A percentile compares a stretch with the other conserved stretches of the same genome.
phyloP scores from a whole-genome alignment of 1,284 basidiomycete genomes.

The Ceratobasidium sp. region DNA sequence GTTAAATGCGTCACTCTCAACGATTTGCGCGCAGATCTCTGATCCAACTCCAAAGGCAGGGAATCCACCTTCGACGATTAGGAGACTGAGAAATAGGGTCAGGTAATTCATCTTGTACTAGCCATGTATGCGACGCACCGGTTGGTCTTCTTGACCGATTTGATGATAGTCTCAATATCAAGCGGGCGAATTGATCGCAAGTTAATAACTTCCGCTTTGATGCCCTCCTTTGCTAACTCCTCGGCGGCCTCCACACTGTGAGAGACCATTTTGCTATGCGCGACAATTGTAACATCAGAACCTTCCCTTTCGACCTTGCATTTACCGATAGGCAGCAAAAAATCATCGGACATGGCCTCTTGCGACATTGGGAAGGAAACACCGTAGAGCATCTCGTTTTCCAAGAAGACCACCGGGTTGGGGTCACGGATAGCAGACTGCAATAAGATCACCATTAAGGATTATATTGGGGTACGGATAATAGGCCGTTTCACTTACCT shows the following conservation, averaged over 20 bases:
- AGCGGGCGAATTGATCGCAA: slow-evolving; percentile 92
- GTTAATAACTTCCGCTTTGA: slow-evolving; percentile 99
- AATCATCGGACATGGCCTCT: slow-evolving; percentile 95
- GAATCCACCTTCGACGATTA: slow-evolving; percentile 98
- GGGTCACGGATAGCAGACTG: slow-evolving; percentile 96
- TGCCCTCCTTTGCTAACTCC: slow-evolving; percentile 89
- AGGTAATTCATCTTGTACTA: slow-evolving; percentile 1
- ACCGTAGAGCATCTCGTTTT: slow-evolving; percentile 99
- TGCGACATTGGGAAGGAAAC: slow-evolving; percentile 93
- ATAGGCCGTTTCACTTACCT: slow-evolving; percentile 58
- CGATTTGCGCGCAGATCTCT: slow-evolving; percentile 95
- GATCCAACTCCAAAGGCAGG: slow-evolving; percentile 97
- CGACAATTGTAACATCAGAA: slow-evolving; percentile 92
- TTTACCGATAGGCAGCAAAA: slow-evolving; percentile 95
- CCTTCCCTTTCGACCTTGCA: slow-evolving; percentile 94
- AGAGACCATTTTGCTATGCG: slow-evolving; percentile 95
- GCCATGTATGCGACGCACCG: slow-evolving; percentile 57
- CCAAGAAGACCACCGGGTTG: slow-evolving; percentile 97
- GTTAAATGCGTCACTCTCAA: slow-evolving; percentile 95
- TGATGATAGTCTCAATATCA: slow-evolving; percentile 95
- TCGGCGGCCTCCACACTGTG: slow-evolving; percentile 94
- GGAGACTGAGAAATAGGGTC: slow-evolving; percentile 59
- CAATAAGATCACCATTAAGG: slow-evolving; percentile 14
- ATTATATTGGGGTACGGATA: no score
- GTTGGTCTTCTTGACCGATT: slow-evolving; percentile 98